A percentile compares a stretch with the other conserved stretches of the same genome.
phyloP scores from a whole-genome alignment of 192 early-diverging fungal genomes.

The Pilobolus umbonatus region DNA sequence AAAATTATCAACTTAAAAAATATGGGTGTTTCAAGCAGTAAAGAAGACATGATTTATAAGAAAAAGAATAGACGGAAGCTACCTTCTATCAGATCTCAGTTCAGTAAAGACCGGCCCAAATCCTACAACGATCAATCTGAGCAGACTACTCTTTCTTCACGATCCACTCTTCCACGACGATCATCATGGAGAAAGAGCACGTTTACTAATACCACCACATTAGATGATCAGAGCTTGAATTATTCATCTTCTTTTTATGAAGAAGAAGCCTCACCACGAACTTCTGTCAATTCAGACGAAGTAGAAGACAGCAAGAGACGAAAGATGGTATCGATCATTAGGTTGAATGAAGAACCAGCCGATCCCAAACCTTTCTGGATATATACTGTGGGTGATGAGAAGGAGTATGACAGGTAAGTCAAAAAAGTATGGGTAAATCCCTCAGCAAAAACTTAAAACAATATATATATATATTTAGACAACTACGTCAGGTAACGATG shows the following conservation, averaged over 20 bases:
- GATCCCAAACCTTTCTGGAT: slow-evolving; percentile 10
- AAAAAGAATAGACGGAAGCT: slow-evolving; percentile 3
- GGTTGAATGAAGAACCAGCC: too few species aligned
- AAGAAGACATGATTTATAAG: background rate
- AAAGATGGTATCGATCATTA: too few species aligned
- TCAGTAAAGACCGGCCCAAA: background rate
- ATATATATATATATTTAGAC: slow-evolving; percentile 1
- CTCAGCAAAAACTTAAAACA: background rate
- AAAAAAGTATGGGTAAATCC: background rate
- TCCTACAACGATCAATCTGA: slow-evolving; percentile 9
- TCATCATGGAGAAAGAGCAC: background rate
- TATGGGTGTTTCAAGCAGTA: slow-evolving; percentile 5
- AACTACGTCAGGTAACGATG: slow-evolving; percentile 26
- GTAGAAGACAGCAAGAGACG: too few species aligned
- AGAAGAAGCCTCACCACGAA: slow-evolving; percentile 9
- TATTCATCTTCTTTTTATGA: background rate
- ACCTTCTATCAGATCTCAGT: background rate
- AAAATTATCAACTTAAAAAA: background rate
- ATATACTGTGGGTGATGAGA: slow-evolving; percentile 20
- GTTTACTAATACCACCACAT: background rate
- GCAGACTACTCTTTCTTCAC: slow-evolving; percentile 18
- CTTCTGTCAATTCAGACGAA: slow-evolving; percentile 8
- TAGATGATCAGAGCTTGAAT: background rate
- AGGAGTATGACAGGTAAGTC: slow-evolving; percentile 25
- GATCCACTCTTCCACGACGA: slow-evolving; percentile 1